Conservation (phyloP, 129 eudicot species). For the Escallonia herrerae region DNA sequence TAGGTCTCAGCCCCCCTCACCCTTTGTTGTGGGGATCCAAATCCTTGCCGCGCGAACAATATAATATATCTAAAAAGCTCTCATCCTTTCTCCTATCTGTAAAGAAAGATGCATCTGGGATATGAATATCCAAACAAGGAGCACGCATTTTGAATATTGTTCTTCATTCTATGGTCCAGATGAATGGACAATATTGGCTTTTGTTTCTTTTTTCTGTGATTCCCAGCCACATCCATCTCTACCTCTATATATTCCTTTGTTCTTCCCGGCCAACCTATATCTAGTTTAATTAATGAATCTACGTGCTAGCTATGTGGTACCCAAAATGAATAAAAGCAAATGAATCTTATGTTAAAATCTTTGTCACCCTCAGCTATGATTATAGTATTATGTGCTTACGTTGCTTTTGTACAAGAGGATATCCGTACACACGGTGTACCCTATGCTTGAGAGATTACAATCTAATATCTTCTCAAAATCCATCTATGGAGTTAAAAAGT, state of each 20-base stretch:
- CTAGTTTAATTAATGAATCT: conserved; percentile 11
- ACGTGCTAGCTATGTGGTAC: conserved; percentile 3
- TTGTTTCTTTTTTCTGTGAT: conserved; percentile 1
- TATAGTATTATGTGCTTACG: neutral
- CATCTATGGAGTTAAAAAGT: no score
- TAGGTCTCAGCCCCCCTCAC: conserved; percentile 10
- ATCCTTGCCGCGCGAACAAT: conserved; percentile 16
- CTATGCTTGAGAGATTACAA: no score
- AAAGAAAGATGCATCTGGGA: conserved; percentile 30
- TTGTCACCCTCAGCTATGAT: conserved; percentile 11
- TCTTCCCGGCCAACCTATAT: neutral
- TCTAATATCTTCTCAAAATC: no score
- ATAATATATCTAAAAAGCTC: conserved; percentile 25
- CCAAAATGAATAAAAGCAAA: neutral
- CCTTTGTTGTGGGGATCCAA: conserved; percentile 27
- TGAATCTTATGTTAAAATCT: neutral
- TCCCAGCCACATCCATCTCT: neutral
- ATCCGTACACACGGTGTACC: neutral
- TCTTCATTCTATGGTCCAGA: neutral
- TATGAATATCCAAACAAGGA: conserved; percentile 45
- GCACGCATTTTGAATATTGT: neutral
- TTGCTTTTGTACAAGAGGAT: neutral
- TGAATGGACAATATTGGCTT: neutral
- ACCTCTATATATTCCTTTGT: neutral
- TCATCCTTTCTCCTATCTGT: conserved; percentile 27